Percentiles rank a stretch among this genome's conserved stretches.
These are phyloP conservation scores for Apiotrichum veenhuisii DNA, from an alignment of 1,284 basidiomycete genomes.

Conservation along the genomic window DNA sequence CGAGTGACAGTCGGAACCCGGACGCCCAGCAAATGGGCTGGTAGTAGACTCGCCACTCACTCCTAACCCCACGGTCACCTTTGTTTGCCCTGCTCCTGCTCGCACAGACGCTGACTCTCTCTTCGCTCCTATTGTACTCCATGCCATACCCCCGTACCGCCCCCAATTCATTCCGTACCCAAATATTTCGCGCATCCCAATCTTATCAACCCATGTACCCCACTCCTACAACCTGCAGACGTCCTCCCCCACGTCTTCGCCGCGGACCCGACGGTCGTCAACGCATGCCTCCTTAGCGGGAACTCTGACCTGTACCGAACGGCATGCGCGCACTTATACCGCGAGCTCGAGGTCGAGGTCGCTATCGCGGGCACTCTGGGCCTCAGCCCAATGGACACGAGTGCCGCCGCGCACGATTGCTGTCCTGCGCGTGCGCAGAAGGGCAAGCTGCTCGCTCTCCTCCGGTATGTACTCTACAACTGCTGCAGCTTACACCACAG, in stretches of 20 bases:
- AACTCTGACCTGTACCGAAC: slow-evolving; percentile 4
- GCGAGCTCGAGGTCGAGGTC: slow-evolving; percentile 14
- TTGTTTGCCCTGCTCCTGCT: neutral
- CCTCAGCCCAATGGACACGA: neutral
- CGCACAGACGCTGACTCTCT: neutral
- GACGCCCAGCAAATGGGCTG: neutral
- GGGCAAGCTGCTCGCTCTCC: slow-evolving; percentile 3
- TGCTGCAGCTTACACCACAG: neutral
- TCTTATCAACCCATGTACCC: too few relatives aligned
- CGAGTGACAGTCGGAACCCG: neutral
- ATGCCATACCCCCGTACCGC: too few relatives aligned
- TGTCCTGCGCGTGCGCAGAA: slow-evolving; percentile 10
- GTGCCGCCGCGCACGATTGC: neutral
- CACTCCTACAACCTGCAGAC: too few relatives aligned
- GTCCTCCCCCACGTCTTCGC: slow-evolving; percentile 12
- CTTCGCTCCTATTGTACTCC: too few relatives aligned
- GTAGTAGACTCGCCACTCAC: neutral
- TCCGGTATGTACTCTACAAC: slow-evolving; percentile 6
- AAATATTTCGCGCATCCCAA: too few relatives aligned
- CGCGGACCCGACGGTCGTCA: neutral
- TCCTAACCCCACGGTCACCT: neutral
- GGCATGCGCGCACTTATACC: slow-evolving; percentile 5
- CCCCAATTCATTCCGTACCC: too few relatives aligned
- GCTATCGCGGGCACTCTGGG: slow-evolving; percentile 13
- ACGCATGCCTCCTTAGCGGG: slow-evolving; percentile 4